These are phyloP conservation scores for Ogataea polymorpha DNA, from an alignment of 805 yeast species.

Conservation along the genomic window DNA sequence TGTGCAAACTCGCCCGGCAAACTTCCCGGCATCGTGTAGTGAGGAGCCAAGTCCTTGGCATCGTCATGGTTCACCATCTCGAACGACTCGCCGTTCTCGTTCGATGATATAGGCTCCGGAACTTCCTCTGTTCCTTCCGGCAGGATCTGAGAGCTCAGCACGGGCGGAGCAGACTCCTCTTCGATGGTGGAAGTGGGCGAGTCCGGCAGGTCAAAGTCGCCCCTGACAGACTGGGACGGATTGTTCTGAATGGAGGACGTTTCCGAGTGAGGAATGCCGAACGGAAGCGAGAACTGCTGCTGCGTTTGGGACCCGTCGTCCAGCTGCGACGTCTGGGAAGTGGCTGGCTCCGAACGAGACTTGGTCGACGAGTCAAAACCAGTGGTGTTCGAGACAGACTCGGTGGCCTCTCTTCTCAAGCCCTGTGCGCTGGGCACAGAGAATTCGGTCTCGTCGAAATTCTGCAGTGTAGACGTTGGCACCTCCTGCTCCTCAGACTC, in stretches of 20 bases:
- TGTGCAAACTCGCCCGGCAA: conserved; percentile 16
- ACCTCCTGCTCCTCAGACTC: conserved; percentile 22
- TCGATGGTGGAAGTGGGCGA: conserved; percentile 36
- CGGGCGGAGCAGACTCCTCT: conserved; percentile 30
- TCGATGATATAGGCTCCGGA: conserved; percentile 15
- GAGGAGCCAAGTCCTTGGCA: conserved; percentile 12
- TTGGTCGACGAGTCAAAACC: conserved; percentile 21
- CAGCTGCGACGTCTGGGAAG: conserved; percentile 46
- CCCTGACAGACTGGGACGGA: conserved; percentile 87
- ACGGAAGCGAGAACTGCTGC: conserved; percentile 34
- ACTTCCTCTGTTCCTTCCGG: conserved; percentile 27
- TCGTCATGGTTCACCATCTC: conserved; percentile 53
- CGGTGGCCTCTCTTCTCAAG: conserved; percentile 14
- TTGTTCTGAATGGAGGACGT: conserved; percentile 91
- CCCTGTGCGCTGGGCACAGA: conserved; percentile 18
- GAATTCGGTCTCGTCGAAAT: conserved; percentile 27
- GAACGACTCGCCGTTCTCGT: conserved; percentile 43
- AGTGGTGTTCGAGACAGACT: conserved; percentile 23
- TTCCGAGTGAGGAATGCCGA: conserved; percentile 69
- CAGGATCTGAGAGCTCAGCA: conserved; percentile 28
- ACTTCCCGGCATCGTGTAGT: conserved; percentile 15
- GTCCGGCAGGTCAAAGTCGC: conserved; percentile 51
- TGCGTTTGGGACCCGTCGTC: conserved; percentile 20
- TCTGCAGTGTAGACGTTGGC: conserved; percentile 33
- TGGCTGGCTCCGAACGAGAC: conserved; percentile 38